A percentile compares a stretch with the other conserved stretches of the same genome.
phyloP scores from a whole-genome alignment of 2,329 filamentous ascomycete genomes.

The Dactylonectria estremocensis region DNA sequence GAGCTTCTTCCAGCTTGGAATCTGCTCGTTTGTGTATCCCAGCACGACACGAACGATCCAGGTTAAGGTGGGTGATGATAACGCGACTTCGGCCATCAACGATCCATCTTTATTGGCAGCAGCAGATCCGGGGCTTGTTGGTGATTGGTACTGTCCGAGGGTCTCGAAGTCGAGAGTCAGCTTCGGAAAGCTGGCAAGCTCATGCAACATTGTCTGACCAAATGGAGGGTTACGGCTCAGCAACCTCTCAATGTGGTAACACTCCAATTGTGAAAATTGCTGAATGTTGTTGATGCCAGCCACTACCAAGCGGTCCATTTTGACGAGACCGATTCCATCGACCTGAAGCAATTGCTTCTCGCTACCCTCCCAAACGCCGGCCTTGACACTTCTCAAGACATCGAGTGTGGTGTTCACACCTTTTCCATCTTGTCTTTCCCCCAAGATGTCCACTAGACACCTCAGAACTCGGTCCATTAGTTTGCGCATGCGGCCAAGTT shows the following conservation, averaged over 20 bases:
- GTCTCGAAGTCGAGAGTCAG: slow-evolving; percentile 60
- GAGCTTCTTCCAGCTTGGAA: slow-evolving; percentile 74
- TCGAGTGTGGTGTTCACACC: slow-evolving; percentile 80
- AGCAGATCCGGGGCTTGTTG: background rate
- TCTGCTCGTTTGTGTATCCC: slow-evolving; percentile 77
- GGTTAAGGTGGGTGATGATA: background rate
- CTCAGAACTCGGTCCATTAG: slow-evolving; percentile 55
- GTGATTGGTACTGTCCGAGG: slow-evolving; percentile 35
- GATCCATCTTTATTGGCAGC: background rate
- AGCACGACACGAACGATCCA: slow-evolving; percentile 75
- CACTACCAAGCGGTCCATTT: slow-evolving; percentile 80
- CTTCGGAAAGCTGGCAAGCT: slow-evolving; percentile 78
- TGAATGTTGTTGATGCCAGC: slow-evolving; percentile 81
- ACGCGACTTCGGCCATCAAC: too few relatives aligned
- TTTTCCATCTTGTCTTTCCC: slow-evolving; percentile 70
- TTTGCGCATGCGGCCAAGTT: slow-evolving; percentile 51
- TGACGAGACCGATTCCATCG: slow-evolving; percentile 81
- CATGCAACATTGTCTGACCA: slow-evolving; percentile 78
- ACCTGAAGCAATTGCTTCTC: slow-evolving; percentile 88
- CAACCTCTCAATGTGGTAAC: slow-evolving; percentile 82
- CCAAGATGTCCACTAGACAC: slow-evolving; percentile 58
- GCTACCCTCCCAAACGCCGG: slow-evolving; percentile 85
- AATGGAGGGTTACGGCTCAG: slow-evolving; percentile 87
- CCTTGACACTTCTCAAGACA: slow-evolving; percentile 82
- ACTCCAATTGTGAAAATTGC: slow-evolving; percentile 76